Base-by-base conservation (phyloP, 306 rosid genomes). In the Canavalia ensiformis region DNA sequence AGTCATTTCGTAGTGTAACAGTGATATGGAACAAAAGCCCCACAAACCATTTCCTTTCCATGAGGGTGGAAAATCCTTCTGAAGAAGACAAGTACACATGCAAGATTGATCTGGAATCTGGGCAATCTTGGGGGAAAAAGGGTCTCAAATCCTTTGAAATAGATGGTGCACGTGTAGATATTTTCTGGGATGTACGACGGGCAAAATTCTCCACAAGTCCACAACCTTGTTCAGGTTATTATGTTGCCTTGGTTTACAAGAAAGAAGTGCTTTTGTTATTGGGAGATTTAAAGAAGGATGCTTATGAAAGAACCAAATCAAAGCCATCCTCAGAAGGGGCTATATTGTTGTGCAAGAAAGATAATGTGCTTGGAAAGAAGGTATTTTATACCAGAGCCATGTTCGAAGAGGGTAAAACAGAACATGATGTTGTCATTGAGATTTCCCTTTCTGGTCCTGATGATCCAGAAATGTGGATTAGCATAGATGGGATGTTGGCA, bases 381-480 rank as follows among this genome's bases (percentile, higher is more conserved):
- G 6, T 85, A 35, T 89, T 89, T 79, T 89, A 86, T 42, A 90
- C 90, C 2, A 89, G 68, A 41, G 86, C 93, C 46, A 75, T 86
- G 88, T 34, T 92, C 12, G 87, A 84, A 58, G 90, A 70, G 11
- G 88, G 90, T 25, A 71, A 78, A 41, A 74, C 73, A 49, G 97
- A 90, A 59, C 86, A 86, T 73, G 90, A 88, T 7, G 75, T 88
- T 66, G 87, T 86, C 30, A 90, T 92, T 56, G 93, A 92, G 74
- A 81, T 85, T 6, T 88, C 90, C 2, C 75, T 92, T 29, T 82
- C 79, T 0, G 92, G 88, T 37, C 88, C 92, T 34, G 90, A 79
- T n/a, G 92, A 90, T 44, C 93, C 95, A 1, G 91, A 92, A 66
- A 90, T 92, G 93, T 89, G 91, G 89, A 91, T 92, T 28, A 88